Conservation (phyloP, 2,329 filamentous ascomycete species). For the Fusarium pseudograminearum region DNA sequence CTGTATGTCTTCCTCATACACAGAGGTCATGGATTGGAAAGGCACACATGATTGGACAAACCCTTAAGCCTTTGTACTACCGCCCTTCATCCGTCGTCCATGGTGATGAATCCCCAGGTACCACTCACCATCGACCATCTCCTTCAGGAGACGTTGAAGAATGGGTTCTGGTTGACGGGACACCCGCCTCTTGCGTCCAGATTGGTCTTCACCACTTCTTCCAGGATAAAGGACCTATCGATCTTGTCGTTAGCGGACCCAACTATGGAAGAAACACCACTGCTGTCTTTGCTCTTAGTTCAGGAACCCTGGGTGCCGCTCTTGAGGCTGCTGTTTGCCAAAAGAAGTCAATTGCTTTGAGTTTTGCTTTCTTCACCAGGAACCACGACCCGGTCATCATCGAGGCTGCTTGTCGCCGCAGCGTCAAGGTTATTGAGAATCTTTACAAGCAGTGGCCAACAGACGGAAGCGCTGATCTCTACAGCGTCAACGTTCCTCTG, state of each 20-base stretch:
- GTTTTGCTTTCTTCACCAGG: slow-evolving; percentile 88
- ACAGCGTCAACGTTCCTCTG: slow-evolving; percentile 90
- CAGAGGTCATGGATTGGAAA: slow-evolving; percentile 99
- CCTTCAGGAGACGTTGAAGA: slow-evolving; percentile 73
- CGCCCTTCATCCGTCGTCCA: slow-evolving; percentile 64
- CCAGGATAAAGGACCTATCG: slow-evolving; percentile 75
- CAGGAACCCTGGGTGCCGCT: slow-evolving; percentile 81
- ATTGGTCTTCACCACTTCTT: slow-evolving; percentile 87
- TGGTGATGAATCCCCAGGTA: slow-evolving; percentile 67
- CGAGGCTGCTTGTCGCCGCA: slow-evolving; percentile 78
- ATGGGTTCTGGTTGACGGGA: slow-evolving; percentile 85
- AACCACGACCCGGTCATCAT: slow-evolving; percentile 88
- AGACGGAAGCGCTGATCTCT: slow-evolving; percentile 79
- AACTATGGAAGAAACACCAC: slow-evolving; percentile 89
- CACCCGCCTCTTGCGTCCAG: slow-evolving; percentile 83
- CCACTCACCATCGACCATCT: slow-evolving; percentile 69
- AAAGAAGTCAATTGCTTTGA: slow-evolving; percentile 80
- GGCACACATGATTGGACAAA: slow-evolving; percentile 93
- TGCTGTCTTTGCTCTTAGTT: slow-evolving; percentile 81
- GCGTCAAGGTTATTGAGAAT: slow-evolving; percentile 82
- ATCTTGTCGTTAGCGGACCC: slow-evolving; percentile 82
- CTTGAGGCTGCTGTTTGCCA: slow-evolving; percentile 81
- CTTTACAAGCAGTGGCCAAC: slow-evolving; percentile 79
- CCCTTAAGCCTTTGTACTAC: slow-evolving; percentile 87
- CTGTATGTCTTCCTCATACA: slow-evolving; percentile 88